phyloP scores from a whole-genome alignment of 2,329 filamentous ascomycete genomes.

The Chalaropsis thielavioides region DNA sequence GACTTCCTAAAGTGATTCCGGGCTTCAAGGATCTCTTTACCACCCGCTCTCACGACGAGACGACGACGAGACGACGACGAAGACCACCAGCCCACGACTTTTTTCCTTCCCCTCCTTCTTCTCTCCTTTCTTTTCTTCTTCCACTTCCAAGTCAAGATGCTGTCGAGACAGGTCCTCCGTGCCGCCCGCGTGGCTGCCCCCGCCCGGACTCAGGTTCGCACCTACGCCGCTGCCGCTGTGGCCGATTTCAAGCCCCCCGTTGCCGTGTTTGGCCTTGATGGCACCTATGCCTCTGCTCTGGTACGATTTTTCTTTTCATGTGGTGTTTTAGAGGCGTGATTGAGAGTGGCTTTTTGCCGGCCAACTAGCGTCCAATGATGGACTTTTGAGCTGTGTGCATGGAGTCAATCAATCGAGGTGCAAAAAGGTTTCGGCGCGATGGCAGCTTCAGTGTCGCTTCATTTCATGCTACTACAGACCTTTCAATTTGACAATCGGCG shows the following conservation, averaged over 20 bases:
- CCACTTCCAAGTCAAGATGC: constrained; percentile 28
- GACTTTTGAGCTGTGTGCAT: background rate
- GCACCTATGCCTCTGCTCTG: constrained; percentile 96
- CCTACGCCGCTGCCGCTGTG: constrained; percentile 68
- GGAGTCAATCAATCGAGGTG: background rate
- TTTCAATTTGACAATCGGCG: background rate
- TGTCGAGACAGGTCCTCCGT: constrained; percentile 44
- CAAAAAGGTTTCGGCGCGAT: constrained; percentile 2
- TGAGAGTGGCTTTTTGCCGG: background rate
- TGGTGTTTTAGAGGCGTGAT: background rate
- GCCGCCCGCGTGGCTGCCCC: constrained; percentile 48
- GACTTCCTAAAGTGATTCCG: constrained; percentile 14
- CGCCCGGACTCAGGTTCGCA: constrained; percentile 48
- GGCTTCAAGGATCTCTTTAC: constrained; percentile 14
- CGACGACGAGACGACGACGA: constrained; percentile 13
- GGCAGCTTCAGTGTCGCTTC: background rate
- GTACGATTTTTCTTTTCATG: constrained; percentile 42
- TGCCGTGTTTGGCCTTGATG: constrained; percentile 87
- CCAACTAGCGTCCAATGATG: background rate
- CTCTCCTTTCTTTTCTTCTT: constrained; percentile 4
- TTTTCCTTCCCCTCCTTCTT: constrained; percentile 22
- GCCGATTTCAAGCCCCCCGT: constrained; percentile 65
- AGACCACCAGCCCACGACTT: constrained; percentile 19
- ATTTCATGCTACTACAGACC: background rate
- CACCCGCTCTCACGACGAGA: constrained; percentile 7